A percentile compares a stretch with the other conserved stretches of the same genome.
These are phyloP conservation scores for Meredithiella fracta DNA, from an alignment of 2,329 filamentous ascomycete species.

Conservation along the genomic window DNA sequence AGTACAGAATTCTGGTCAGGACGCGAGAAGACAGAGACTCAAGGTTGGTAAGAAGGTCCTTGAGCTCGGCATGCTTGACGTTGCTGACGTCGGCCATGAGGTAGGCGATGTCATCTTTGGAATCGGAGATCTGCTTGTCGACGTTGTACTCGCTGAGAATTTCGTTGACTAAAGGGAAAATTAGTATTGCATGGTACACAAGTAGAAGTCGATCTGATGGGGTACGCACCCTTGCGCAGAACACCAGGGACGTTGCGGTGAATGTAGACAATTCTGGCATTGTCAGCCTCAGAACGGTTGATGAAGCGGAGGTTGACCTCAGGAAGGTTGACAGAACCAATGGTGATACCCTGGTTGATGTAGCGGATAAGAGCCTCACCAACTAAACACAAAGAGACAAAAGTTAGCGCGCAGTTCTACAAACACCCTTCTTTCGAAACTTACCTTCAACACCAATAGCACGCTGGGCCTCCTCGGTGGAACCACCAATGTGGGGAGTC, in stretches of 20 bases:
- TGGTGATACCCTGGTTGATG: conserved; percentile 84
- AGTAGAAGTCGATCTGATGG: conserved; percentile 1
- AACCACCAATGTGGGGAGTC: conserved; percentile 92
- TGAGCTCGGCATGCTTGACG: conserved; percentile 65
- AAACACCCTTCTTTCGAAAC: conserved; percentile 8
- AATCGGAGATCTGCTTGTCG: conserved; percentile 97
- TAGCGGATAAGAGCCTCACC: conserved; percentile 76
- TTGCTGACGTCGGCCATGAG: conserved; percentile 95
- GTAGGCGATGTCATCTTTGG: conserved; percentile 83
- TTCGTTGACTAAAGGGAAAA: conserved; percentile 54
- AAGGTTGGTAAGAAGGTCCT: conserved; percentile 66
- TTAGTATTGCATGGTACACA: neutral
- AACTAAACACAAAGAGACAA: conserved; percentile 34
- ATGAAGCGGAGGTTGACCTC: conserved; percentile 82
- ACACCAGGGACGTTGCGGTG: conserved; percentile 95
- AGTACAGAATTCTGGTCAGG: conserved; percentile 32
- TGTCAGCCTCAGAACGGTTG: conserved; percentile 74
- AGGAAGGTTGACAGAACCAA: conserved; percentile 92
- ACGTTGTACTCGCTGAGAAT: conserved; percentile 92
- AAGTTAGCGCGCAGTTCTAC: conserved; percentile 3
- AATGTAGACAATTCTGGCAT: conserved; percentile 87
- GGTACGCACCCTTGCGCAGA: conserved; percentile 53
- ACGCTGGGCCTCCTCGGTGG: conserved; percentile 91
- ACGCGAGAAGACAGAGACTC: conserved; percentile 54
- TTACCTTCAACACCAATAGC: conserved; percentile 78